Conservation (phyloP, 2,329 filamentous ascomycete species). For the Pyrenochaeta sp. region DNA sequence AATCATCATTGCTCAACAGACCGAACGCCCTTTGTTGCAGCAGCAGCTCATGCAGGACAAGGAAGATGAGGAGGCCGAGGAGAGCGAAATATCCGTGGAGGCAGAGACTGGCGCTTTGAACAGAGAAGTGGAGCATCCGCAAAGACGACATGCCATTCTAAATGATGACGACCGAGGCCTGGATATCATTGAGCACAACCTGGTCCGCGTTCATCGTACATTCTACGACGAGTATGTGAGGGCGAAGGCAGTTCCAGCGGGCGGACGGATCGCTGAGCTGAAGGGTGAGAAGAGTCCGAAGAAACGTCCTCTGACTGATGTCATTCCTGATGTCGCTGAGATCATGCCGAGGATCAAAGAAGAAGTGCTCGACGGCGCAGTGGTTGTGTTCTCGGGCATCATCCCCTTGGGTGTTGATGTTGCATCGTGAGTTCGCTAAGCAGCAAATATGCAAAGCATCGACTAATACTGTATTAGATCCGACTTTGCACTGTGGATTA, state of each 20-base stretch:
- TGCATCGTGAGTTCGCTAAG: slow-evolving; percentile 57
- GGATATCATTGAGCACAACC: slow-evolving; percentile 75
- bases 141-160: slow-evolving; percentile 76
- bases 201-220: slow-evolving; percentile 76
- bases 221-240: slow-evolving; percentile 87
- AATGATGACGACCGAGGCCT: slow-evolving; percentile 90
- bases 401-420: slow-evolving; percentile 84
- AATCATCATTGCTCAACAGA: slow-evolving; percentile 85
- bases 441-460: neutral
- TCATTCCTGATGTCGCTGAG: slow-evolving; percentile 84
- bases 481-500: slow-evolving; percentile 87
- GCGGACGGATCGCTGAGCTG: slow-evolving; percentile 59
- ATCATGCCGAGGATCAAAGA: slow-evolving; percentile 86
- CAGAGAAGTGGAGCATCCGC: slow-evolving; percentile 41
- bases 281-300: slow-evolving; percentile 61
- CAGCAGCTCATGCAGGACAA: slow-evolving; percentile 92
- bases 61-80: slow-evolving; percentile 72
- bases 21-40: slow-evolving; percentile 86
- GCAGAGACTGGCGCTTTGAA: slow-evolving; percentile 51
- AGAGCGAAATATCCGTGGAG: slow-evolving; percentile 54
- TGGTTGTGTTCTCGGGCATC: slow-evolving; percentile 89
- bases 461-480: slow-evolving; percentile 58
- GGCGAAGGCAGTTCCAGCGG: slow-evolving; percentile 52
- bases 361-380: slow-evolving; percentile 75
- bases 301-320: slow-evolving; percentile 56